A percentile compares a stretch with the other conserved stretches of the same genome.
phyloP scores from a whole-genome alignment of 2,329 filamentous ascomycete species.

The Cladosporium sp. region DNA sequence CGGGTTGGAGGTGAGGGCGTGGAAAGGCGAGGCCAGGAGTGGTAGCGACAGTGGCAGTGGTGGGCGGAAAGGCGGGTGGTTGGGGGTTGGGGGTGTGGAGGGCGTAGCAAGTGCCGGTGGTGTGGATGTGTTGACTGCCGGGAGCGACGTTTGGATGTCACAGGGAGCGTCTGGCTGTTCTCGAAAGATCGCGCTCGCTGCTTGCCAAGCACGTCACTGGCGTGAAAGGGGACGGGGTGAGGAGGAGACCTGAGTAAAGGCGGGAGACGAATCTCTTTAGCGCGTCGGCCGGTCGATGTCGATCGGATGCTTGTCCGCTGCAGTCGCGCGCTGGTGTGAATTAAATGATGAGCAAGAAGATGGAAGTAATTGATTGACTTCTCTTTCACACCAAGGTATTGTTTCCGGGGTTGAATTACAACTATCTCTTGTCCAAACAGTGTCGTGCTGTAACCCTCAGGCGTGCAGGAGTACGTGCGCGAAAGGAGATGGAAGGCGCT shows the following conservation, averaged over 20 bases:
- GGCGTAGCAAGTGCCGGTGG: slow-evolving; percentile 4
- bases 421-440: background rate
- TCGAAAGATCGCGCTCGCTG: slow-evolving; percentile 3
- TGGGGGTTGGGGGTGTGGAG: background rate
- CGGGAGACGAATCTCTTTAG: slow-evolving; percentile 8
- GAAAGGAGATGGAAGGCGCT: background rate
- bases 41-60: slow-evolving; percentile 11
- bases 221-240: slow-evolving; percentile 5
- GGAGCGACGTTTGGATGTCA: no score
- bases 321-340: background rate
- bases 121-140: background rate
- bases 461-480: background rate
- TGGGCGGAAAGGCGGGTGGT: background rate
- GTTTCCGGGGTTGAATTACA: background rate
- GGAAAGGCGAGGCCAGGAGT: background rate
- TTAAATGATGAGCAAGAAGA: background rate
- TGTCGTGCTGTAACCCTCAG: background rate
- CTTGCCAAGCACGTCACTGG: slow-evolving; percentile 16
- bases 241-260: slow-evolving; percentile 4
- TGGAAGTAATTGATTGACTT: background rate
- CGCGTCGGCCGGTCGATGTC: slow-evolving; percentile 8
- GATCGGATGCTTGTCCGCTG: slow-evolving; percentile 13
- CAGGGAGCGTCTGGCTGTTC: background rate
- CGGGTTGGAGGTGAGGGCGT: slow-evolving; percentile 2
- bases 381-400: background rate